Evolutionary conservation across 2,329 filamentous ascomycete species (phyloP).

Genomic region (Colletotrichum sp.): DNA sequence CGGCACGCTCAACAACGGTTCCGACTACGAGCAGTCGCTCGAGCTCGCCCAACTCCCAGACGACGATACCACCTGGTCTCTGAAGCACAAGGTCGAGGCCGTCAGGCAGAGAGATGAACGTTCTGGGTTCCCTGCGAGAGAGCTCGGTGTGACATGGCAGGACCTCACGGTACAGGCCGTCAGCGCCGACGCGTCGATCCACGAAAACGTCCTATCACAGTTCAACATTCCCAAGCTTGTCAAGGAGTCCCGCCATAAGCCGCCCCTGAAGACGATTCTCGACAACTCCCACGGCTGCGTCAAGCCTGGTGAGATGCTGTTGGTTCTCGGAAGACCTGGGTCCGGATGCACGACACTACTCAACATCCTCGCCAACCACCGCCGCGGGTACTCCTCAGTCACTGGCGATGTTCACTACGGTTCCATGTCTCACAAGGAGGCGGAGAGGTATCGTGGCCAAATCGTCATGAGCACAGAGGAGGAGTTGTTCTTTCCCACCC

Average conservation of each 20-base stretch:
- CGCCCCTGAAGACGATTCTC: conserved; percentile 67
- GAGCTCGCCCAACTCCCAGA: not conserved
- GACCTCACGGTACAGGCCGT: conserved; percentile 67
- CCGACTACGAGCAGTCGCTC: conserved; percentile 17
- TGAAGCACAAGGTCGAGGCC: conserved; percentile 52
- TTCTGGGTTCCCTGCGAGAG: conserved; percentile 50
- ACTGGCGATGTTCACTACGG: conserved; percentile 64
- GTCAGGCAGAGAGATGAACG: conserved; percentile 45
- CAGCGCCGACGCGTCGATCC: conserved; percentile 64
- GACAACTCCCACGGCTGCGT: conserved; percentile 71
- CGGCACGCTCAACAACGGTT: conserved; percentile 10
- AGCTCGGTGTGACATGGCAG: conserved; percentile 69
- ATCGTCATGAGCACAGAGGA: conserved; percentile 77
- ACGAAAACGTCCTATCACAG: conserved; percentile 67
- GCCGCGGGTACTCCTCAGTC: conserved; percentile 62
- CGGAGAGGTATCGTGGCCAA: conserved; percentile 57
- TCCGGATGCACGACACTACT: conserved; percentile 74
- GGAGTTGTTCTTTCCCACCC: conserved; percentile 65
- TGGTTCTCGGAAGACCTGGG: conserved; percentile 72
- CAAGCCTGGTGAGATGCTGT: conserved; percentile 73
- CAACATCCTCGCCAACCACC: conserved; percentile 70
- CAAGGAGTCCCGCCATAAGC: conserved; percentile 57
- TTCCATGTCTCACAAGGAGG: conserved; percentile 49
- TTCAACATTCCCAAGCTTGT: conserved; percentile 59
- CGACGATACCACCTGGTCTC: conserved; percentile 36